Conservation (phyloP, 78 protist genomes). For the Pigoraptor vietnamica region DNA sequence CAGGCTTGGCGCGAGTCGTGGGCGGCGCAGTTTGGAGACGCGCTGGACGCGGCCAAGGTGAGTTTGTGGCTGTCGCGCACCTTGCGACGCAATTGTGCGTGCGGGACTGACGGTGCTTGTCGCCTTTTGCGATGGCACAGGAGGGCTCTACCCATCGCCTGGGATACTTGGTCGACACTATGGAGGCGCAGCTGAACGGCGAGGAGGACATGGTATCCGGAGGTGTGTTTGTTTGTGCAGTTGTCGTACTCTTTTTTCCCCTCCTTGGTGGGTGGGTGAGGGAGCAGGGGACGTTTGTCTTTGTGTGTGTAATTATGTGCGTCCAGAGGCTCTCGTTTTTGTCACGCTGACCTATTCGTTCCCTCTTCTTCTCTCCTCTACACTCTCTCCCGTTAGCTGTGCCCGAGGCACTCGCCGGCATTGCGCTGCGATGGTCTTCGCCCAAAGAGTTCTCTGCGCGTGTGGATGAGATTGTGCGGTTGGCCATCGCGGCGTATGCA, state of each 20-base stretch:
- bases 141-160: background rate
- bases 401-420: background rate
- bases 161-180: background rate
- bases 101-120: background rate
- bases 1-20: background rate
- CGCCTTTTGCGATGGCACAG: background rate
- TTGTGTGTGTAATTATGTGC: too few relatives aligned
- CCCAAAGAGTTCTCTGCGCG: background rate
- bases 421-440: background rate
- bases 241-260: background rate
- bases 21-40: background rate
- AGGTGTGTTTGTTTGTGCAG: background rate
- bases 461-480: background rate
- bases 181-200: background rate
- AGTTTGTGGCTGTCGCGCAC: too few relatives aligned
- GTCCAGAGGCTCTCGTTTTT: background rate
- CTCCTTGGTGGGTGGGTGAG: background rate
- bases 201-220: background rate
- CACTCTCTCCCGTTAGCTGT: background rate
- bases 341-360: background rate
- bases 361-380: background rate
- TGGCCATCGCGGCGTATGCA: background rate
- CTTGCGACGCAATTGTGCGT: background rate
- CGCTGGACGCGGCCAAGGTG: background rate
- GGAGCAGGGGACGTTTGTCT: too few relatives aligned